phyloP scores from a whole-genome alignment of 305 asterid species.

The Solanum hybrid region DNA sequence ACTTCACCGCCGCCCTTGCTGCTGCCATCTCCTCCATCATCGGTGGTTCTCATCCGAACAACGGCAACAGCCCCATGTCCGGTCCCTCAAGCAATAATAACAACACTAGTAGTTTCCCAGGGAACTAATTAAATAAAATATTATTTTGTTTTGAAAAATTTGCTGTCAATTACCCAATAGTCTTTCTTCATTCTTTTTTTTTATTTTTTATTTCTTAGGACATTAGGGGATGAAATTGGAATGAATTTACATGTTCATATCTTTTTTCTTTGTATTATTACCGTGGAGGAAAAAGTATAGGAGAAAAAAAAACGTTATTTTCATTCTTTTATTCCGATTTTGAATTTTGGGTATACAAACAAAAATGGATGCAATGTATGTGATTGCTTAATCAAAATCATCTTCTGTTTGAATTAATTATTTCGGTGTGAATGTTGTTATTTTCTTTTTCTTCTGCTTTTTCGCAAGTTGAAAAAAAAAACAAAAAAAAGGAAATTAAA shows the following conservation, averaged over 20 bases:
- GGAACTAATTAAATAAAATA: constrained; percentile 11
- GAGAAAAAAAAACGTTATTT: background rate
- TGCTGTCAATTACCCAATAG: background rate
- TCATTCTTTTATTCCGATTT: constrained; percentile 2
- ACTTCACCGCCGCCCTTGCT: constrained; percentile 76
- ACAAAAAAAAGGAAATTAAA: background rate
- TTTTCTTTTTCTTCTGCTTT: background rate
- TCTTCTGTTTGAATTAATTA: background rate
- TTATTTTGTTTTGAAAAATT: background rate
- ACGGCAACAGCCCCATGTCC: background rate
- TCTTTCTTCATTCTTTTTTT: background rate
- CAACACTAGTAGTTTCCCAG: constrained; percentile 31
- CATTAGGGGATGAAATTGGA: constrained; percentile 2
- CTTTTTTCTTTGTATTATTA: background rate
- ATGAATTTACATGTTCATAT: constrained; percentile 24
- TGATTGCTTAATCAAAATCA: background rate
- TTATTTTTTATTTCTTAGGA: background rate
- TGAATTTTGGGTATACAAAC: background rate
- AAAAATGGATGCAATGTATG: background rate
- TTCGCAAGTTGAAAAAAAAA: background rate
- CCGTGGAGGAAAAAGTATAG: background rate
- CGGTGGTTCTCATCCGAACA: constrained; percentile 30
- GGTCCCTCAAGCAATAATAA: background rate
- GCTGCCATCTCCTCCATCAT: constrained; percentile 77
- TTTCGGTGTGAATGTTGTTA: background rate